phyloP scores from a whole-genome alignment of 1,284 basidiomycete species.

The Melampsora americana region DNA sequence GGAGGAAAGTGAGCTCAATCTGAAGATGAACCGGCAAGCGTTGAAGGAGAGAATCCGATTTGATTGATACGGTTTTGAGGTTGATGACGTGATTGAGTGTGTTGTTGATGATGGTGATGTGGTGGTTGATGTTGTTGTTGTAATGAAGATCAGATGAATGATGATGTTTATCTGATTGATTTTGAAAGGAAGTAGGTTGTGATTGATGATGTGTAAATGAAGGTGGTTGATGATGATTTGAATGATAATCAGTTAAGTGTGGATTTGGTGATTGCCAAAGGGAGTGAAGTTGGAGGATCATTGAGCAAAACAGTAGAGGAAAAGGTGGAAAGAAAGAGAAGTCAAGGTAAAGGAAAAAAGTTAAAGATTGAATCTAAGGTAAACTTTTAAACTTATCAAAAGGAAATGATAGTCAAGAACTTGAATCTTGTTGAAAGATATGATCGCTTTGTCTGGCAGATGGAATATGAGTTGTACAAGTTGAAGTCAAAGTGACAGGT shows the following conservation, averaged over 20 bases:
- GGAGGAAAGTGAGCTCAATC: slow-evolving; percentile 20
- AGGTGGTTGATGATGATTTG: not conserved
- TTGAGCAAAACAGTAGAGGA: no score
- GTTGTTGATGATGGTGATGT: slow-evolving; percentile 4
- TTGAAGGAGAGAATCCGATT: slow-evolving; percentile 3
- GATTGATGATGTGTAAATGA: not conserved
- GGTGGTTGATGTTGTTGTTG: not conserved
- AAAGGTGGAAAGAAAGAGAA: no score
- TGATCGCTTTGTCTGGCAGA: no score
- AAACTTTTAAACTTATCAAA: no score
- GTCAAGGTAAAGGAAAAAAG: no score
- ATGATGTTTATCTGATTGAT: not conserved
- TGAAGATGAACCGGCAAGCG: not conserved
- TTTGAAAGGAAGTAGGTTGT: not conserved
- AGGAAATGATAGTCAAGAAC: no score
- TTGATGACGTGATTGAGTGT: not conserved
- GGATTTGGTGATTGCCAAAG: not conserved
- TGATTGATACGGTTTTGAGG: not conserved
- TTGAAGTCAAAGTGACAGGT: no score
- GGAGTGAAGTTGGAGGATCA: no score
- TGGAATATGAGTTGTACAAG: no score
- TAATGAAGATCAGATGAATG: not conserved
- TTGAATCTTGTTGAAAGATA: no score
- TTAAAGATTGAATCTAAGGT: no score
- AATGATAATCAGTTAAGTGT: not conserved